phyloP scores from a whole-genome alignment of 2,329 filamentous ascomycete genomes.

The Apiospora malaysiana region DNA sequence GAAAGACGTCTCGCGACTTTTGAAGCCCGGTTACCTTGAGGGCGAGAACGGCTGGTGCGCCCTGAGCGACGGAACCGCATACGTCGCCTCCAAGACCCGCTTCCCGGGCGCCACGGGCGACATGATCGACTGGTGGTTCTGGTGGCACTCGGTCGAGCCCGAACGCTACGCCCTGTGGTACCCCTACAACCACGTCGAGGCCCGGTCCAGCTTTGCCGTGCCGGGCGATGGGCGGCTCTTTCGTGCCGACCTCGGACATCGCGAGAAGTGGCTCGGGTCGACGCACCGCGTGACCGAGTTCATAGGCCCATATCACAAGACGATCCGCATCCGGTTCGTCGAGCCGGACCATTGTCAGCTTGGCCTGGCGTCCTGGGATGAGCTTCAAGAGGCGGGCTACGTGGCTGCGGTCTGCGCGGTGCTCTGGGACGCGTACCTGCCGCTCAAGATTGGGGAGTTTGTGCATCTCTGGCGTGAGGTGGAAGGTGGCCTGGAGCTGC shows the following conservation, averaged over 20 bases:
- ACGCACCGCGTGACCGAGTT: constrained; percentile 27
- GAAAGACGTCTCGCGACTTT: constrained; percentile 21
- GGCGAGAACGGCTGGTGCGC: constrained; percentile 28
- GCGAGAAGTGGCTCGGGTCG: constrained; percentile 27
- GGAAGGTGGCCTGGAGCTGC: constrained; percentile 23
- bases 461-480: constrained; percentile 27
- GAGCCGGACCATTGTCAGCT: constrained; percentile 19
- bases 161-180: constrained; percentile 30
- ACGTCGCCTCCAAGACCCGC: constrained; percentile 28
- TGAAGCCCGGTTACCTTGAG: constrained; percentile 24
- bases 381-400: constrained; percentile 22
- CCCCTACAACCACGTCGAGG: constrained; percentile 27
- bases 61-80: constrained; percentile 26
- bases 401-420: constrained; percentile 26
- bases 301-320: constrained; percentile 22
- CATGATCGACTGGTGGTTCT: constrained; percentile 31
- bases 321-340: constrained; percentile 27
- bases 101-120: constrained; percentile 26
- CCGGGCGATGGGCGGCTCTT: neutral
- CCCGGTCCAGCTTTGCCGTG: constrained; percentile 2
- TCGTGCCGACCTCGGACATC: constrained; percentile 21
- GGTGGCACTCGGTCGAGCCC: constrained; percentile 30
- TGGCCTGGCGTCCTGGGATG: constrained; percentile 24
- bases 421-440: constrained; percentile 25
- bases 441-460: constrained; percentile 28